Conservation (phyloP, 2,329 filamentous ascomycete genomes). For the Hirsutella rhossiliensis region DNA sequence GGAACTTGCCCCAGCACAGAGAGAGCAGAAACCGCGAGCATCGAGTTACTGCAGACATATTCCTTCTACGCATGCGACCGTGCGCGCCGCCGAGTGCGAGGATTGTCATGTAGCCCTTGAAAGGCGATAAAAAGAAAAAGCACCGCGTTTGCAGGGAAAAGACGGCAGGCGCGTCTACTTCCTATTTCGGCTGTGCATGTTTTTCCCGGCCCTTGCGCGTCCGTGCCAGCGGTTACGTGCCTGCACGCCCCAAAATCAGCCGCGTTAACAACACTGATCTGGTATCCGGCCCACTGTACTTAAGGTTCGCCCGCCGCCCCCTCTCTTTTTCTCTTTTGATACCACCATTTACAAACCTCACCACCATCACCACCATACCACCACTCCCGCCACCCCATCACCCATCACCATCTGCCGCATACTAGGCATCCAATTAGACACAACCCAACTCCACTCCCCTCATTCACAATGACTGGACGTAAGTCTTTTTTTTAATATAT, state of each 20-base stretch:
- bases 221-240: not conserved
- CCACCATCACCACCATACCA: constrained; percentile 5
- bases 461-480: constrained; percentile 59
- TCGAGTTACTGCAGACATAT: no score
- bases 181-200: not conserved
- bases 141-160: not conserved
- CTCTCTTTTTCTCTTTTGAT: constrained; percentile 1
- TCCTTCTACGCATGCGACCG: no score
- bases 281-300: constrained; percentile 24
- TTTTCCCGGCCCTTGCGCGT: not conserved
- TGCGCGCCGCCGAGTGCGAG: no score
- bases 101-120: no score
- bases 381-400: not conserved
- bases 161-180: not conserved
- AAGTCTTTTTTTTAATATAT: constrained; percentile 32
- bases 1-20: no score
- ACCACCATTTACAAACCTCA: constrained; percentile 2
- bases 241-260: not conserved
- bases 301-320: constrained; percentile 20
- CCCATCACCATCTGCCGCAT: not conserved
- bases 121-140: not conserved
- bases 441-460: not conserved
- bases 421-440: not conserved
- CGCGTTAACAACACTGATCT: constrained; percentile 15
- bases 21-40: no score